Evolutionary conservation across 2,329 filamentous ascomycete genomes (phyloP), one percentile per base, ranked within the genome.

Genomic region (Colletotrichum spinosum): DNA sequence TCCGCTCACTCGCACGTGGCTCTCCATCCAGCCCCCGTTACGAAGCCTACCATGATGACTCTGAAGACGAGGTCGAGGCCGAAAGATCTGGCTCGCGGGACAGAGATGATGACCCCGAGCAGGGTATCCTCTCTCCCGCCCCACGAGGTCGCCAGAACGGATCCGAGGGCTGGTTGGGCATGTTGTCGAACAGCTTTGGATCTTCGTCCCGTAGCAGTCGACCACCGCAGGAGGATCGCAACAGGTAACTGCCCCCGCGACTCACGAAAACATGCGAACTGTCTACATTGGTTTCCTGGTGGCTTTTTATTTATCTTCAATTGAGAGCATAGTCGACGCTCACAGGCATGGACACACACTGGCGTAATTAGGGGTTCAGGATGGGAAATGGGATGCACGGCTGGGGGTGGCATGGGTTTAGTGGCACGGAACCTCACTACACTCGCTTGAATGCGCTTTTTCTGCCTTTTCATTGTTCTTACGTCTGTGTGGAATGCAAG

Each of bases 1-100:
- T 99, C 13, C 83, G 86, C 37, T 89, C 87, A 8, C 77, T 93
- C 69, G 85, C 88, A 15, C 83, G 82, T 38, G 82, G 83, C 9
- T 80, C 81, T 12, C 78, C 83, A 6, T 85, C 83, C 3, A 81
- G 79, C 45, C 84, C 84, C 13, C 79, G 83, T 38, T 86, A 87
- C 63, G 85, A 86, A 50, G 79, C 83, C 2, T 87, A 86, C 65
- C 82, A 77, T n/a, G 85, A 87, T 60, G 84, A 85, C 51, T 81
- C 79, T 41, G 80, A 82, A 33, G 81, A 85, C 1, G 83, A 80
- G n/a, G 79, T 75, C 2, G 79, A 78, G 37, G 55, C 62, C 54
- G 76, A 71, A 11, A 74, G 76, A 1, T 74, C 74, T 33, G 72
- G 70, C 10, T 73, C 74, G 3, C 71, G 68, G 10, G 75, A 75